Base-by-base conservation (phyloP, 768 basidiomycete species). In the Zangia roseola region DNA sequence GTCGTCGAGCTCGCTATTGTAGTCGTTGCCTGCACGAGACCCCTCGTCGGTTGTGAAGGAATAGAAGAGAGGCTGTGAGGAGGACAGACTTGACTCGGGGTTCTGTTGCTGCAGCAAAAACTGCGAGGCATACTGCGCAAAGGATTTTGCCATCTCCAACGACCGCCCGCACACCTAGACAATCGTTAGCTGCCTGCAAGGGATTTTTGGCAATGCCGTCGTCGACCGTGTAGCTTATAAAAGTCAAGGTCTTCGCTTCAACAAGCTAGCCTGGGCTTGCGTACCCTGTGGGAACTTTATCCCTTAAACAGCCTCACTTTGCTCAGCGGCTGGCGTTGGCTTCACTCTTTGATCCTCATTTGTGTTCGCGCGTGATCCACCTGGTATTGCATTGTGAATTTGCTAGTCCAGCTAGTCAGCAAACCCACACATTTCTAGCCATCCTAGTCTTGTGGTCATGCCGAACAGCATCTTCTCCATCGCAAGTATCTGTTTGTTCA, bases 21-120 rank as follows among this genome's bases (percentile, higher is more conserved):
- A 65, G 52, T 71, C 66, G 61, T 74, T 69, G 51, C 76, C 80
- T 57, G 71, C 69, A 64, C 78, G 77, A 50, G 74, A 69, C 46
- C 77, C 86, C 45, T 83, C 77, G 70, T 88, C 86, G 54, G 88
- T 88, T 38, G 84, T 84, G 68, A 91, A 91, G 17, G 89, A 91
- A 76, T 88, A 92, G 76, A 92, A 92, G 67, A 92, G 80, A 45
- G 90, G 89, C 69, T 89, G 88, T 31, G 73, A 75, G 33, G 82
- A 83, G 19, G 81, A 78, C 34, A 79, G 77, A 59, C 79, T 70
- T 57, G 77, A 79, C 31, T 79, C 73, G 49, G 65, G 62, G 47
- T 74, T 72, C 50, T 71, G 76, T 59, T 81, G 82, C 56, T 79
- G 77, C 63, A 77, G 83, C 65, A 91, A 73, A 64, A 89, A 90